Percentiles rank a stretch among this genome's conserved stretches.
Evolutionary conservation across 371 early-diverging fungal species (phyloP).

Genomic region (Circinella umbellata): DNA sequence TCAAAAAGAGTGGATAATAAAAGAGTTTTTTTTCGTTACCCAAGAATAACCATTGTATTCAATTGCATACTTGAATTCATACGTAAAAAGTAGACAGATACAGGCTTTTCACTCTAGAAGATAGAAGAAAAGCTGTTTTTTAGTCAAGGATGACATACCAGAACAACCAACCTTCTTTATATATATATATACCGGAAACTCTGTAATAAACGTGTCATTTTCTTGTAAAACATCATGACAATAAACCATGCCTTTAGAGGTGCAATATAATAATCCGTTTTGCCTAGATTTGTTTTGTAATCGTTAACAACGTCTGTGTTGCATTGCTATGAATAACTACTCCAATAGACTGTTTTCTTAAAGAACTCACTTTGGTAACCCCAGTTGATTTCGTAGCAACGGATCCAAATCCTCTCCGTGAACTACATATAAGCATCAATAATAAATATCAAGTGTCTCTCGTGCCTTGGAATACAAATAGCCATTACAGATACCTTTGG

Average conservation of each 20-base stretch:
- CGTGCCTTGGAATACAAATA: too few relatives aligned
- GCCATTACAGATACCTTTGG: too few relatives aligned
- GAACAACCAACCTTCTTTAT: background rate
- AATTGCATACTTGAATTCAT: background rate
- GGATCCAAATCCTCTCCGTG: background rate
- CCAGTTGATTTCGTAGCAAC: background rate
- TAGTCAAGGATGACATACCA: background rate
- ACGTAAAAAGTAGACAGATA: background rate
- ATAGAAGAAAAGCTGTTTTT: background rate
- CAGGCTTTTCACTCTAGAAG: background rate
- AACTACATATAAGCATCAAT: background rate
- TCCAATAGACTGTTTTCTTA: too few relatives aligned
- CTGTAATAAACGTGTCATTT: background rate
- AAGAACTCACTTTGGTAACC: background rate
- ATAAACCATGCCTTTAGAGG: background rate
- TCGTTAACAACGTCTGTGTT: background rate
- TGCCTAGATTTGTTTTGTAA: background rate
- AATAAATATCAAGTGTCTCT: too few relatives aligned
- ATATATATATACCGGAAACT: background rate
- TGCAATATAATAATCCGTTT: background rate
- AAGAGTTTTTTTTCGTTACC: background rate
- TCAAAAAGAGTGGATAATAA: background rate
- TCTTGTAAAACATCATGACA: background rate
- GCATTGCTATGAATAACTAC: too few relatives aligned
- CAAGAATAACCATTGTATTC: background rate